Percentiles rank a stretch among this genome's conserved stretches.
Evolutionary conservation across 768 basidiomycete genomes (phyloP).

Genomic region (Mycena galopus): DNA sequence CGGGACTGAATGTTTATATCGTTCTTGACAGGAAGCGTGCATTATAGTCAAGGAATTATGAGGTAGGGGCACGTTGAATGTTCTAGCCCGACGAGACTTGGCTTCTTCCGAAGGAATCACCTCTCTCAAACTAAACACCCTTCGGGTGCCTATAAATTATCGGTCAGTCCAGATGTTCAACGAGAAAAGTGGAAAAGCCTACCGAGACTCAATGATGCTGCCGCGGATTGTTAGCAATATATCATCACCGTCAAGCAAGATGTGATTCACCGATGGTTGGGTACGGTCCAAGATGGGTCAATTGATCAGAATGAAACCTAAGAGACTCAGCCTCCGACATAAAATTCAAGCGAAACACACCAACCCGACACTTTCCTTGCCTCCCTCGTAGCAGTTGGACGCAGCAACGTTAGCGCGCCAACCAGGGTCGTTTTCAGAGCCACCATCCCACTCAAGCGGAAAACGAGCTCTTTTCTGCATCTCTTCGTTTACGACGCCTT

Average conservation of each 20-base stretch:
- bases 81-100: constrained; percentile 70
- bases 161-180: neutral
- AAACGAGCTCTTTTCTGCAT: constrained; percentile 71
- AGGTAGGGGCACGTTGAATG: constrained; percentile 80
- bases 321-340: neutral
- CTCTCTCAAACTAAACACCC: constrained; percentile 82
- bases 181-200: constrained; percentile 32
- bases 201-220: constrained; percentile 86
- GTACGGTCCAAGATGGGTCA: constrained; percentile 86
- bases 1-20: constrained; percentile 84
- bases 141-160: constrained; percentile 65
- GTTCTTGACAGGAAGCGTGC: constrained; percentile 88
- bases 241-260: neutral
- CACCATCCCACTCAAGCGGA: constrained; percentile 75
- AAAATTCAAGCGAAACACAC: neutral
- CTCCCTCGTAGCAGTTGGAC: constrained; percentile 87
- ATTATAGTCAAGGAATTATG: constrained; percentile 91
- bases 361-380: constrained; percentile 80
- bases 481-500: constrained; percentile 78
- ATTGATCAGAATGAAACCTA: constrained; percentile 79
- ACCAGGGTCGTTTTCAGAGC: constrained; percentile 33
- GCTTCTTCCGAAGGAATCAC: constrained; percentile 76
- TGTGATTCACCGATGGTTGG: constrained; percentile 69
- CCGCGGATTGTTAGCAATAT: neutral
- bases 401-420: constrained; percentile 92